These are phyloP conservation scores for Mycena indigotica DNA, from an alignment of 768 basidiomycete genomes.

Conservation along the genomic window DNA sequence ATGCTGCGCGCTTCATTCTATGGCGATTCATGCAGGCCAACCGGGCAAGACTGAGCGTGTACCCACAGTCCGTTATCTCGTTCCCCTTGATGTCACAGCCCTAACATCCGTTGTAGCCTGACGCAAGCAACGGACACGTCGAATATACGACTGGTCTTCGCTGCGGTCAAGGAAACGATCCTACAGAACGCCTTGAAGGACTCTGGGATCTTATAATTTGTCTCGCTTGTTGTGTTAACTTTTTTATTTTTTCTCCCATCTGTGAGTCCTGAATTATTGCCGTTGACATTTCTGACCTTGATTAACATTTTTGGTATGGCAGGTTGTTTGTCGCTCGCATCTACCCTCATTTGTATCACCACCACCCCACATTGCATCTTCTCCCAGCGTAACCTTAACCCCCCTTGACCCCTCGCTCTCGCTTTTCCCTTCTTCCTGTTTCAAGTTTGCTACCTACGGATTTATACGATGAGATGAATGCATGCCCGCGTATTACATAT, in stretches of 20 bases:
- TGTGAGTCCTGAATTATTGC: neutral
- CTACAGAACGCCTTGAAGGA: conserved; percentile 81
- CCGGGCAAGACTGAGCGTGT: conserved; percentile 79
- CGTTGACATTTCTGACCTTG: neutral
- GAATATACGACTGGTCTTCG: conserved; percentile 76
- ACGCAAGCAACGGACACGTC: conserved; percentile 87
- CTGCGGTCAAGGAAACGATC: conserved; percentile 85
- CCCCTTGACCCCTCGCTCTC: neutral
- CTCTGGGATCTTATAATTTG: conserved; percentile 69
- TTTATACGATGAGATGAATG: too few relatives aligned
- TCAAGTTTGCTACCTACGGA: too few relatives aligned
- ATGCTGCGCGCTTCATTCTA: conserved; percentile 91
- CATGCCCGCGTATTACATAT: too few relatives aligned
- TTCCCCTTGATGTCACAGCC: neutral
- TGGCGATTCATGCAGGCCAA: conserved; percentile 96
- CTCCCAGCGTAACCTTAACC: neutral
- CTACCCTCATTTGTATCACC: neutral
- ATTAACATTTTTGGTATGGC: neutral
- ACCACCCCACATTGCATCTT: neutral
- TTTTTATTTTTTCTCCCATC: neutral
- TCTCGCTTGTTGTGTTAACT: neutral
- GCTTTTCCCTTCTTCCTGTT: too few relatives aligned
- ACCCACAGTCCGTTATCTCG: conserved; percentile 72
- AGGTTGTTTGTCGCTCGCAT: neutral
- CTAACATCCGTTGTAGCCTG: conserved; percentile 43